Conservation (phyloP, 257 asterid species). For the Solanum lycopersicoides region DNA sequence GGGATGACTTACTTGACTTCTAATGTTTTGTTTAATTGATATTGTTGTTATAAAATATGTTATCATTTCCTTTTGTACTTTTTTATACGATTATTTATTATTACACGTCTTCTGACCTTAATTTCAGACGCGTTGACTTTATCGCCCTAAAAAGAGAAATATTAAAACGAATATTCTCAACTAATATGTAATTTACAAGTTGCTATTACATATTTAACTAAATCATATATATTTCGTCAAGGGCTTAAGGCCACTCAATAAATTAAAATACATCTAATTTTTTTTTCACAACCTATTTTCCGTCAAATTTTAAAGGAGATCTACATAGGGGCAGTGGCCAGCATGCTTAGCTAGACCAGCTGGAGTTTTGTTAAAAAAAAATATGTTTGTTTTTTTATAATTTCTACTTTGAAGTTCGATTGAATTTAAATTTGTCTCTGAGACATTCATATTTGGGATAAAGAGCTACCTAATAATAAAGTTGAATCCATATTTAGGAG, state of each 20-base stretch:
- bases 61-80: background rate
- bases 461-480: background rate
- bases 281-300: background rate
- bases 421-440: too few species aligned
- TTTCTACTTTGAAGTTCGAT: fast-evolving
- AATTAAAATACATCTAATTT: background rate
- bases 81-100: background rate
- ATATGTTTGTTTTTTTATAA: background rate
- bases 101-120: background rate
- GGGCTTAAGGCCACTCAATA: background rate
- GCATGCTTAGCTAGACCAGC: background rate
- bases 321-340: background rate
- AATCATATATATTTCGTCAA: background rate
- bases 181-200: background rate
- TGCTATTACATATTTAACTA: background rate
- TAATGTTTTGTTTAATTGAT: background rate
- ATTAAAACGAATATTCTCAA: background rate
- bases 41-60: background rate
- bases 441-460: too few species aligned
- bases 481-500: too few species aligned
- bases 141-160: background rate
- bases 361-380: background rate
- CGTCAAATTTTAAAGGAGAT: background rate
- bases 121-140: background rate
- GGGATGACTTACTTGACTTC: background rate